These are phyloP conservation scores for Prunella vulgaris DNA, from an alignment of 257 asterid species.

Conservation along the genomic window DNA sequence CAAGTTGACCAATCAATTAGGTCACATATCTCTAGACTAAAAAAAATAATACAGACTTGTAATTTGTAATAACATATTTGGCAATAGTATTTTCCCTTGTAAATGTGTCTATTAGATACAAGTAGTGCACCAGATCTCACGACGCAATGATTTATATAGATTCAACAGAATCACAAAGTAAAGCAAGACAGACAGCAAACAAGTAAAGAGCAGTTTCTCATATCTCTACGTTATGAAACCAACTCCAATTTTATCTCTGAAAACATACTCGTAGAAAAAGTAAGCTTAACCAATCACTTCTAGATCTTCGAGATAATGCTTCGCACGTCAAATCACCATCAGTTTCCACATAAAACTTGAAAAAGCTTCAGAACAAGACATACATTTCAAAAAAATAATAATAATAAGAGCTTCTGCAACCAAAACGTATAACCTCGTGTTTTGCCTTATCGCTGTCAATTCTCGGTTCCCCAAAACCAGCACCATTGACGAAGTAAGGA, in stretches of 20 bases:
- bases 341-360: slow-evolving; percentile 13
- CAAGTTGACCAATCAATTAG: not conserved
- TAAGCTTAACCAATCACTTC: not conserved
- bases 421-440: slow-evolving; percentile 15
- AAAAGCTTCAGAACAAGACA: not conserved
- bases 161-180: not conserved
- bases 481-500: slow-evolving; percentile 46
- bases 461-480: slow-evolving; percentile 19
- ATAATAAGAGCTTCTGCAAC: not conserved
- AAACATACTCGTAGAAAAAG: not conserved
- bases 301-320: not conserved
- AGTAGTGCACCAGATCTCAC: slow-evolving; percentile 18
- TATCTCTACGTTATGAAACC: slow-evolving; percentile 4
- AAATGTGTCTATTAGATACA: slow-evolving; percentile 11
- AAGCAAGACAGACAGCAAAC: slow-evolving; percentile 16
- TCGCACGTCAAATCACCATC: slow-evolving; percentile 16
- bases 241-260: not conserved
- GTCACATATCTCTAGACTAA: slow-evolving; percentile 11
- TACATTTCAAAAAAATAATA: not conserved
- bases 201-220: not conserved
- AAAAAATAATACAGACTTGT: not conserved
- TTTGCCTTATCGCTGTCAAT: slow-evolving; percentile 19
- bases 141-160: not conserved
- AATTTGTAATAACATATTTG: not conserved
- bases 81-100: not conserved